These are phyloP conservation scores for Batrachochytrium dendrobatidis DNA, from an alignment of 371 early-diverging fungal genomes.

Conservation along the genomic window DNA sequence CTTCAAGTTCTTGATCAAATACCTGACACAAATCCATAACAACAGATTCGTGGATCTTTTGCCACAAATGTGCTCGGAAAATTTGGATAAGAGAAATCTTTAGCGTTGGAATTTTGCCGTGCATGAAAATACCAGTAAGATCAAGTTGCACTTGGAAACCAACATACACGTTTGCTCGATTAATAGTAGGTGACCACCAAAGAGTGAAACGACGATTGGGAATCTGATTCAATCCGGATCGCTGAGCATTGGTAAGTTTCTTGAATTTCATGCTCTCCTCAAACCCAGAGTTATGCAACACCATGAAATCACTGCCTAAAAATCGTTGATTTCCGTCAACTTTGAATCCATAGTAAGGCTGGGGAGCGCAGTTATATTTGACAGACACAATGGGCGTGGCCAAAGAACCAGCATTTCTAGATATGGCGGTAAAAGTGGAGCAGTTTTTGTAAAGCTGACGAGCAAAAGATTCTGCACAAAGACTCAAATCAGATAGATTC, in stretches of 20 bases:
- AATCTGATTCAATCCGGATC: conserved; percentile 96
- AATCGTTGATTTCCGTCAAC: conserved; percentile 42
- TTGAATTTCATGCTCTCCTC: conserved; percentile 54
- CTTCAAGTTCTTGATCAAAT: conserved; percentile 95
- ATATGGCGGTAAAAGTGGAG: too few relatives aligned
- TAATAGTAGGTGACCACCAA: conserved; percentile 99
- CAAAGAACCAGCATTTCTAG: too few relatives aligned
- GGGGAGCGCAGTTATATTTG: conserved; percentile 9
- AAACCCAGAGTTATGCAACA: conserved; percentile 7
- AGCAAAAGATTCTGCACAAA: too few relatives aligned
- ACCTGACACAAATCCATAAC: conserved; percentile 71
- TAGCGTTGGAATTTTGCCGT: conserved; percentile 98
- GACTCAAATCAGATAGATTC: too few relatives aligned
- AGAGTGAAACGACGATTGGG: conserved; percentile 99
- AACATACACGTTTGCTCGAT: conserved; percentile 96
- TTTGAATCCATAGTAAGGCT: conserved; percentile 40
- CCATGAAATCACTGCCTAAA: not conserved
- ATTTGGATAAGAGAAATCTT: conserved; percentile 98
- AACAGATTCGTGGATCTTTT: conserved; percentile 88
- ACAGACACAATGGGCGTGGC: conserved; percentile 7
- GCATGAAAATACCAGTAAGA: conserved; percentile 98
- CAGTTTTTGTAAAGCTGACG: too few relatives aligned
- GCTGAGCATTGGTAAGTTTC: conserved; percentile 98
- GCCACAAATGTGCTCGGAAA: conserved; percentile 99
- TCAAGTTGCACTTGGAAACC: conserved; percentile 99